Evolutionary conservation across 306 rosid species (phyloP).

Genomic region (Vigna unguiculata): DNA sequence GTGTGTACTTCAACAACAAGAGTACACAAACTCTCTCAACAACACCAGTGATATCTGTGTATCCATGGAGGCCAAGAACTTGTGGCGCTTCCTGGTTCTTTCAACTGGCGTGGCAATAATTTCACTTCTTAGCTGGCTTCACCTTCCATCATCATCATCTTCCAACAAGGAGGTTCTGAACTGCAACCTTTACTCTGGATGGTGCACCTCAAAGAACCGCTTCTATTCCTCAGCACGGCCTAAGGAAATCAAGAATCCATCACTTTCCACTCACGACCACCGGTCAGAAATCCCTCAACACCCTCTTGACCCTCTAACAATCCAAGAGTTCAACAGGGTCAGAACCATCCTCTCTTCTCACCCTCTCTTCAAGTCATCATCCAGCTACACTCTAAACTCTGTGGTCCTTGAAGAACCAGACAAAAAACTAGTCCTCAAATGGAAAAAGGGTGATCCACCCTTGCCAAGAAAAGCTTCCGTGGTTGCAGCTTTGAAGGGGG

Average conservation of each 20-base stretch:
- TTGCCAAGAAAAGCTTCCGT: slow-evolving; percentile 68
- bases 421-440: slow-evolving; percentile 58
- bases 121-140: slow-evolving; percentile 61
- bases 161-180: slow-evolving; percentile 53
- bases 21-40: neutral
- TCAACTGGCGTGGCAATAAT: slow-evolving; percentile 39
- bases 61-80: slow-evolving; percentile 63
- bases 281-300: slow-evolving; percentile 66
- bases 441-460: slow-evolving; percentile 62
- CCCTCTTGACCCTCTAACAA: slow-evolving; percentile 87
- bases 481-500: slow-evolving; percentile 53
- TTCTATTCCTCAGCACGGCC: slow-evolving; percentile 43
- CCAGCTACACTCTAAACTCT: slow-evolving; percentile 56
- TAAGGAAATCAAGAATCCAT: slow-evolving; percentile 34
- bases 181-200: slow-evolving; percentile 60
- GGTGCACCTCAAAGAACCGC: slow-evolving; percentile 70
- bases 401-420: slow-evolving; percentile 75
- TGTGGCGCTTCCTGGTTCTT: slow-evolving; percentile 55
- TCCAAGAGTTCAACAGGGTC: slow-evolving; percentile 63
- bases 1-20: neutral
- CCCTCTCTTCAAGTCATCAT: slow-evolving; percentile 54
- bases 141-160: slow-evolving; percentile 33
- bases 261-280: slow-evolving; percentile 8
- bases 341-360: slow-evolving; percentile 59
- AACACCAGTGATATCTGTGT: neutral